Conservation (phyloP, 1,284 basidiomycete genomes). For the Cryptococcus deneoformans region DNA sequence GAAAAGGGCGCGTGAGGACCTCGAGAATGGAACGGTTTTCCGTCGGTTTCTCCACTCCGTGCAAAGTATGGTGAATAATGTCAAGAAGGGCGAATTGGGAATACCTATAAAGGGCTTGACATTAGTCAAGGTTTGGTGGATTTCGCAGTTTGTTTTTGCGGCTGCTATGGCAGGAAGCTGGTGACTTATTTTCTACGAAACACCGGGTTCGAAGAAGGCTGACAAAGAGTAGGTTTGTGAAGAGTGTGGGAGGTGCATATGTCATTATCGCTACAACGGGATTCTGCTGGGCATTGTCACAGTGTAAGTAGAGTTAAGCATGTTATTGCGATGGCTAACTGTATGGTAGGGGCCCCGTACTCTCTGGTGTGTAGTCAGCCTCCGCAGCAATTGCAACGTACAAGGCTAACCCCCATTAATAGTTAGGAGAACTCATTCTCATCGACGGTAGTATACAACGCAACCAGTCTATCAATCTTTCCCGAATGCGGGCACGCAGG, state of each 20-base stretch:
- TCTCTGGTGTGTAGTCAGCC: constrained; percentile 29
- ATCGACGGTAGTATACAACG: constrained; percentile 32
- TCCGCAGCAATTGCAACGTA: too few species aligned
- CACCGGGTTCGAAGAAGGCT: background rate
- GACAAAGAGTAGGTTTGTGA: constrained; percentile 34
- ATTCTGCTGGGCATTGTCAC: constrained; percentile 53
- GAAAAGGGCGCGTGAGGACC: constrained; percentile 27
- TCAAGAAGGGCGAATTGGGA: constrained; percentile 24
- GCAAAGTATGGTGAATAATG: constrained; percentile 13
- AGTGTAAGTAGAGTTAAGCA: constrained; percentile 32
- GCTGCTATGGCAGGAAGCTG: constrained; percentile 48
- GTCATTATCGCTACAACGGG: constrained; percentile 52
- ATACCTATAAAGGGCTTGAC: constrained; percentile 46
- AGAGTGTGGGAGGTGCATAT: constrained; percentile 49
- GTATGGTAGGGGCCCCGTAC: constrained; percentile 48
- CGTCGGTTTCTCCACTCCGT: constrained; percentile 8
- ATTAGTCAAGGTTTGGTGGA: constrained; percentile 41
- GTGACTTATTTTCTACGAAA: constrained; percentile 23
- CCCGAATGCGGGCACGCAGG: constrained; percentile 5
- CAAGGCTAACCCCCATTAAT: too few species aligned
- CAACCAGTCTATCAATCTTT: constrained; percentile 9
- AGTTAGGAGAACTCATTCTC: constrained; percentile 46
- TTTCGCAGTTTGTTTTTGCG: constrained; percentile 46
- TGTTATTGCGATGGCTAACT: background rate
- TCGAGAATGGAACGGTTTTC: constrained; percentile 8